Evolutionary conservation across 768 basidiomycete species (phyloP).

Genomic region (Leucocoprinus leucothites): DNA sequence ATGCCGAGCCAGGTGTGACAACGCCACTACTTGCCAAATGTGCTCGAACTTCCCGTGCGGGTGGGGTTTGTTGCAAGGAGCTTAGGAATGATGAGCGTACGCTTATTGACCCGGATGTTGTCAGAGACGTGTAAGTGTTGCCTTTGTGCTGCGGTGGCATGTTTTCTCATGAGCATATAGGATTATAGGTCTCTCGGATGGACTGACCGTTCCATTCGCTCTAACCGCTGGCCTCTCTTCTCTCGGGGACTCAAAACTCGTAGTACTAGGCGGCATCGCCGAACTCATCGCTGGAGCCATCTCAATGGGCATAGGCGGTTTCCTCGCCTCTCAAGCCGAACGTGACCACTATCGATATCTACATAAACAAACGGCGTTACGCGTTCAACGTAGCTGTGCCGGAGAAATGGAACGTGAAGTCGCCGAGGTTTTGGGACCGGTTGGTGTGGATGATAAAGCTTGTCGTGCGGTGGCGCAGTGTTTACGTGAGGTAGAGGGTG

Average conservation of each 20-base stretch:
- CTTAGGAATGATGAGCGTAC: constrained; percentile 80
- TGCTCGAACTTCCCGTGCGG: constrained; percentile 45
- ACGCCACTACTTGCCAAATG: constrained; percentile 58
- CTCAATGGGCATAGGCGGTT: constrained; percentile 98
- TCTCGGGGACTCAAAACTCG: constrained; percentile 85
- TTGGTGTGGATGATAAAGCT: constrained; percentile 84
- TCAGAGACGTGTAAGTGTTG: constrained; percentile 75
- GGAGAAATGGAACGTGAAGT: constrained; percentile 98
- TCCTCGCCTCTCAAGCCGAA: constrained; percentile 95
- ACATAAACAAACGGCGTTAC: constrained; percentile 65
- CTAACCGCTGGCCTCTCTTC: constrained; percentile 87
- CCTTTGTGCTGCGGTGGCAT: background rate
- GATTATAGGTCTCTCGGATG: constrained; percentile 88
- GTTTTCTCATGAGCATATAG: constrained; percentile 30
- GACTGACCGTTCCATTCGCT: constrained; percentile 90
- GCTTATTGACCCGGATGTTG: constrained; percentile 81
- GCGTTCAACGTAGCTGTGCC: constrained; percentile 85
- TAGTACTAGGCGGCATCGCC: constrained; percentile 90
- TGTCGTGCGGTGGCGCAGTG: constrained; percentile 76
- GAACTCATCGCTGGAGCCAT: constrained; percentile 97
- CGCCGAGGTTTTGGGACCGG: constrained; percentile 77
- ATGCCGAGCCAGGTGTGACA: constrained; percentile 32
- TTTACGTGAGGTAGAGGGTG: constrained; percentile 65
- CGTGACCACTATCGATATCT: constrained; percentile 91
- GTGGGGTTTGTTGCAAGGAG: constrained; percentile 86